phyloP scores from a whole-genome alignment of 2,329 filamentous ascomycete species.

The Seiridium unicorne region DNA sequence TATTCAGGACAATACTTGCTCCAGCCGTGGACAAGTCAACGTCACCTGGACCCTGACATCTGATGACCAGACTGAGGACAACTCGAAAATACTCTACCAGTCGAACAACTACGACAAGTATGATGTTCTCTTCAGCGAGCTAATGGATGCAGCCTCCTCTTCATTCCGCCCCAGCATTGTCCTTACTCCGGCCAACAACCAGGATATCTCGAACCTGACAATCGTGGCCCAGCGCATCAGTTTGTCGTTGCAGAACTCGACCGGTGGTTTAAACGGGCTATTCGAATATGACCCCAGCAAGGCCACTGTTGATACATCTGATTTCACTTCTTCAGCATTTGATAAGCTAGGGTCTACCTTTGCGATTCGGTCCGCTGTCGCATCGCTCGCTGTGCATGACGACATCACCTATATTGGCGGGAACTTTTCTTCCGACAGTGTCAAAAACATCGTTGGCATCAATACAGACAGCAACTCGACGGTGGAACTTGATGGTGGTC shows the following conservation, averaged over 20 bases:
- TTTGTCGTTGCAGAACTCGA: slow-evolving; percentile 72
- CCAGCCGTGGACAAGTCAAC: slow-evolving; percentile 74
- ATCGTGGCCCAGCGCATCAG: slow-evolving; percentile 88
- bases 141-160: slow-evolving; percentile 70
- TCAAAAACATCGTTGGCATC: slow-evolving; percentile 77
- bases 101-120: slow-evolving; percentile 98
- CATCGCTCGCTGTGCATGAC: slow-evolving; percentile 62
- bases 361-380: slow-evolving; percentile 64
- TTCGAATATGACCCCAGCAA: slow-evolving; percentile 80
- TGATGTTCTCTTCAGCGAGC: slow-evolving; percentile 84
- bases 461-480: slow-evolving; percentile 60
- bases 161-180: slow-evolving; percentile 81
- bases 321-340: slow-evolving; percentile 71
- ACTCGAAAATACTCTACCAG: slow-evolving; percentile 68
- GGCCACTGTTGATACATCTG: slow-evolving; percentile 53
- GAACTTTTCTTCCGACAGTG: slow-evolving; percentile 70
- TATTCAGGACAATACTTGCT: slow-evolving; percentile 73
- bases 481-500: slow-evolving; percentile 64
- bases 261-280: slow-evolving; percentile 81
- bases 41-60: slow-evolving; percentile 71
- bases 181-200: slow-evolving; percentile 65
- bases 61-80: slow-evolving; percentile 32
- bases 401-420: slow-evolving; percentile 75
- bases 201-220: slow-evolving; percentile 61
- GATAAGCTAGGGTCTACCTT: slow-evolving; percentile 74